Evolutionary conservation across 306 rosid genomes (phyloP).

Genomic region (Canavalia ensiformis): DNA sequence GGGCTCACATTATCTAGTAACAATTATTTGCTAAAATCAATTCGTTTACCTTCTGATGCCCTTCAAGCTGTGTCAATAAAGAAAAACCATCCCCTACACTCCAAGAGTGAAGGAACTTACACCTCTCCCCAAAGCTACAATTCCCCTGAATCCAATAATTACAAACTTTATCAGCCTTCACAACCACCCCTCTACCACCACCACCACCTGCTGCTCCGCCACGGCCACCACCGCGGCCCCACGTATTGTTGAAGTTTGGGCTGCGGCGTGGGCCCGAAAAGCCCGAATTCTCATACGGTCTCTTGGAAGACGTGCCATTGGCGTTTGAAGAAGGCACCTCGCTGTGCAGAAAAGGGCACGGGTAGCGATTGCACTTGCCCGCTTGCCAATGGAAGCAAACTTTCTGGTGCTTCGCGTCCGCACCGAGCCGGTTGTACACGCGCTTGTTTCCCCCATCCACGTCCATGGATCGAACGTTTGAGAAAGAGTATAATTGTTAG

Average conservation of each 20-base stretch:
- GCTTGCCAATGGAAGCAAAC: constrained; percentile 97
- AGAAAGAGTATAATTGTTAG: background rate
- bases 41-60: constrained; percentile 76
- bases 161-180: constrained; percentile 78
- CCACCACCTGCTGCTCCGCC: constrained; percentile 46
- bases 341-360: constrained; percentile 78
- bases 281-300: constrained; percentile 62
- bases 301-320: constrained; percentile 76
- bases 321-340: constrained; percentile 60
- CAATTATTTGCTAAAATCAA: background rate
- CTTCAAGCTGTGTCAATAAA: constrained; percentile 84
- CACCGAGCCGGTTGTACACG: constrained; percentile 73
- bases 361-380: constrained; percentile 87
- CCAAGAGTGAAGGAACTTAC: constrained; percentile 89
- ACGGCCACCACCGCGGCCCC: constrained; percentile 71
- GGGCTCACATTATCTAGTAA: background rate
- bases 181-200: constrained; percentile 57
- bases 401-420: constrained; percentile 66
- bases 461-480: constrained; percentile 61
- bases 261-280: constrained; percentile 65
- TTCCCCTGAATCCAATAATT: constrained; percentile 82
- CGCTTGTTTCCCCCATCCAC: constrained; percentile 83
- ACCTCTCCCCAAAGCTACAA: constrained; percentile 79
- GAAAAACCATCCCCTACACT: constrained; percentile 85
- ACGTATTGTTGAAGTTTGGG: constrained; percentile 55